Base-by-base conservation (phyloP, 164 flowering plant species). In the Vitis rupestris region DNA sequence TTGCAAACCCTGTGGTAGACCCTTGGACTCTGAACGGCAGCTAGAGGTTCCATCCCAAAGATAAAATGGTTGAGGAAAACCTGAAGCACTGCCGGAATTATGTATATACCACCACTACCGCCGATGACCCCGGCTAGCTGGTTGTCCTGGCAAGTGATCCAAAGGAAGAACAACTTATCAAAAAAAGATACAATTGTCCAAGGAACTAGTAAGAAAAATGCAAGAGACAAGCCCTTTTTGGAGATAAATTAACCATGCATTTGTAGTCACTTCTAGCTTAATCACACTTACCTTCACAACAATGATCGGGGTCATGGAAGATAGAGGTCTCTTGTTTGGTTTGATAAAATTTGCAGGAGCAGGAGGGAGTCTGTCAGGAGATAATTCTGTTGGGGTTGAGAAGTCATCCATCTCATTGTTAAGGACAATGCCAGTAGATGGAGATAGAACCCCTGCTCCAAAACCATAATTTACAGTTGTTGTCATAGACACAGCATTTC, bases 351-450 rank as follows among this genome's bases (percentile, higher is more conserved):
- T 93, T 60, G 95, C 64, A 10, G 97, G 97, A 59, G 94, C 86
- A 7, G 99, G 97, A 68, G 97, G 97, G 59, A 93, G 97, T 54
- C 27, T 76, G 65, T 86, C 93, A 0, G 81, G 80, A 10, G 78
- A 63, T 23, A 69, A 66, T 23, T 90, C 94, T 0, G 90, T 80
- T 2, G 98, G 97, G 2, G 74, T 76, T 2, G 99, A 91, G 83
- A 96, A 96, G 70, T 96, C 99, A 56, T 67, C 95, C 99, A 96
- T 93, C 84, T 96, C 92, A 66, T 93, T 87, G 76, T 96, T 96
- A 66, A 96, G 83, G 58, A 96, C 80, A 61, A 96, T 88, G 10
- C 99, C 99, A 7, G 98, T 90, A 1, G 97, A 84, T 47, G 92
- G 88, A 8, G 99, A 93, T 29, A 89, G 86, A 13, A 93, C 67